phyloP scores from a whole-genome alignment of 1,139 yeast species.

The Blastobotrys apis region DNA sequence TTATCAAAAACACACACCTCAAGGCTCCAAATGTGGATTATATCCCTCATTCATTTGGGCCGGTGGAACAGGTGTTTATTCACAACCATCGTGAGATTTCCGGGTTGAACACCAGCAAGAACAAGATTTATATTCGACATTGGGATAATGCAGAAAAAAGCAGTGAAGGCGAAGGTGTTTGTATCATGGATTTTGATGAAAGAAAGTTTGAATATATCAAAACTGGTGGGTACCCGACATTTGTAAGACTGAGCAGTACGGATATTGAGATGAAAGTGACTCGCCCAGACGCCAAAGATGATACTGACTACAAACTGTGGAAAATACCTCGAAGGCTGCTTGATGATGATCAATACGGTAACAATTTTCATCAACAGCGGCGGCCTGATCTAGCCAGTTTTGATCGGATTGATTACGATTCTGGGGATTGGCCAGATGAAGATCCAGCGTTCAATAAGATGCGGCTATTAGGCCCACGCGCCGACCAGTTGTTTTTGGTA shows the following conservation, averaged over 20 bases:
- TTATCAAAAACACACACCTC: not conserved
- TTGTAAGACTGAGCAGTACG: not conserved
- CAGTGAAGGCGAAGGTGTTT: not conserved
- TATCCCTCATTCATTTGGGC: conserved; percentile 6
- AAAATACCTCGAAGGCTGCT: not conserved
- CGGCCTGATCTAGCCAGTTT: not conserved
- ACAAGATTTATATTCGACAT: conserved; percentile 6
- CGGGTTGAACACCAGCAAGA: conserved; percentile 3
- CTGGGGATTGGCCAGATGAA: not conserved
- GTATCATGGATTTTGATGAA: conserved; percentile 7
- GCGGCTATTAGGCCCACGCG: conserved; percentile 2
- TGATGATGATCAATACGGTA: too few relatives aligned
- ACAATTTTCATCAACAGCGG: not conserved
- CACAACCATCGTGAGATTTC: conserved; percentile 6
- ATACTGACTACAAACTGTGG: not conserved
- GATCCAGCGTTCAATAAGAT: conserved; percentile 1
- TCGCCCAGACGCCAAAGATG: not conserved
- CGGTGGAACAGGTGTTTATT: conserved; percentile 4
- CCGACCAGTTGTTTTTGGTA: conserved; percentile 1
- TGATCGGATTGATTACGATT: not conserved
- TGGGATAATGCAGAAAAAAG: not conserved
- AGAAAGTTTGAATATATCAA: conserved; percentile 7
- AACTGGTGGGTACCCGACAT: not conserved
- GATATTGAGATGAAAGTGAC: not conserved
- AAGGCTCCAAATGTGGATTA: conserved; percentile 1